These are phyloP conservation scores for Lactifluus rugatus DNA, from an alignment of 768 basidiomycete species.

Conservation along the genomic window DNA sequence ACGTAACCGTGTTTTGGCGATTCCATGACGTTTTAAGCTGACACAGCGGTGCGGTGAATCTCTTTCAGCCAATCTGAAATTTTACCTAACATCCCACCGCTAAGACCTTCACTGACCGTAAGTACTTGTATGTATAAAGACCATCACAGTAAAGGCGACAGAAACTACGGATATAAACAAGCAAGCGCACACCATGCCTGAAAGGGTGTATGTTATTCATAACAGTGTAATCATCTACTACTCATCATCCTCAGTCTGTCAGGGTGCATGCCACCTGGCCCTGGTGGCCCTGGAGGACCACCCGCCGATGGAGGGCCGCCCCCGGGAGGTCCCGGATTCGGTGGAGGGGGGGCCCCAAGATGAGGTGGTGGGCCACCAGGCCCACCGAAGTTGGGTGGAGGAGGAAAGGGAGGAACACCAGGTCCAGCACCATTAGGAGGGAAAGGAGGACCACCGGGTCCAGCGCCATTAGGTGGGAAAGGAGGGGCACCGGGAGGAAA, in stretches of 20 bases:
- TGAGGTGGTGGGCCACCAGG: constrained; percentile 23
- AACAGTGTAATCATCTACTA: neutral
- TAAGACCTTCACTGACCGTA: too few species aligned
- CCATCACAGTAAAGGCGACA: neutral
- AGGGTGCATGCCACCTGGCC: constrained; percentile 72
- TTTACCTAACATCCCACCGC: neutral
- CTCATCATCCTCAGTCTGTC: constrained; percentile 77
- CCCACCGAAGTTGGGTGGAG: neutral
- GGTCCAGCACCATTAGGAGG: constrained; percentile 33
- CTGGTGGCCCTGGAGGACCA: constrained; percentile 20
- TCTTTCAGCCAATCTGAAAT: too few species aligned
- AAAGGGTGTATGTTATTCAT: neutral
- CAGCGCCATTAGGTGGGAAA: constrained; percentile 30
- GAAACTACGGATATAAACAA: neutral
- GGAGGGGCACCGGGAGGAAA: constrained; percentile 38
- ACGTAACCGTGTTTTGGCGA: constrained; percentile 3
- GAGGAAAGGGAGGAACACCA: constrained; percentile 30
- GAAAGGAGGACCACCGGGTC: constrained; percentile 25
- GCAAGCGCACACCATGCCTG: neutral
- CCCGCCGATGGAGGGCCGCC: constrained; percentile 3
- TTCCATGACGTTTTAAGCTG: too few species aligned
- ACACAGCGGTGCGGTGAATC: too few species aligned
- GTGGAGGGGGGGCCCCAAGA: constrained; percentile 21
- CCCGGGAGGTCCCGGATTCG: constrained; percentile 4
- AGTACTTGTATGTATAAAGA: neutral